Percentiles rank a stretch among this genome's conserved stretches.
Conservation (phyloP, 805 yeast species). For the Hanseniaspora valbyensis region DNA sequence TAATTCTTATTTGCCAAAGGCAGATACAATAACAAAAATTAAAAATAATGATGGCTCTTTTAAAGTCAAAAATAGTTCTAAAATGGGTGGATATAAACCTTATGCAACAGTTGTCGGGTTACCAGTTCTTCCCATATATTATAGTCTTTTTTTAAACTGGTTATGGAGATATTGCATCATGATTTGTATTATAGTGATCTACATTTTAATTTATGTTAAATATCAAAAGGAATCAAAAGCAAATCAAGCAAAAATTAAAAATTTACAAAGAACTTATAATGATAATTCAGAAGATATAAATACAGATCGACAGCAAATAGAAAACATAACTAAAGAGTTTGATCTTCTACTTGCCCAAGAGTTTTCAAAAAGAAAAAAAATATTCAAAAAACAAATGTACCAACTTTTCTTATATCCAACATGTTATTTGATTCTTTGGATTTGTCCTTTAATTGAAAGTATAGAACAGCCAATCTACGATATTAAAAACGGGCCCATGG, state of each 20-base stretch:
- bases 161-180: constrained; percentile 64
- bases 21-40: constrained; percentile 21
- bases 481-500: constrained; percentile 38
- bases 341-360: constrained; percentile 41
- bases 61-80: constrained; percentile 19
- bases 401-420: constrained; percentile 74
- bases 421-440: constrained; percentile 71
- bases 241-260: constrained; percentile 34
- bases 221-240: constrained; percentile 52
- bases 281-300: not conserved
- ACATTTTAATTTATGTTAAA: constrained; percentile 59
- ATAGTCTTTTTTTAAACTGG: constrained; percentile 65
- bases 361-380: constrained; percentile 51
- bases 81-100: constrained; percentile 45
- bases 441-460: constrained; percentile 63
- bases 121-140: constrained; percentile 65
- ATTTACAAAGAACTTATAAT: constrained; percentile 16
- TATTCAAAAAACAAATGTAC: constrained; percentile 67
- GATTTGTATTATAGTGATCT: constrained; percentile 50
- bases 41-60: constrained; percentile 24
- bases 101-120: constrained; percentile 69
- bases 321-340: constrained; percentile 37
- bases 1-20: constrained; percentile 17
- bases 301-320: constrained; percentile 18
- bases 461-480: constrained; percentile 45